These are phyloP conservation scores for Saturnispora gosingensis DNA, from an alignment of 805 yeast genomes.

Conservation along the genomic window DNA sequence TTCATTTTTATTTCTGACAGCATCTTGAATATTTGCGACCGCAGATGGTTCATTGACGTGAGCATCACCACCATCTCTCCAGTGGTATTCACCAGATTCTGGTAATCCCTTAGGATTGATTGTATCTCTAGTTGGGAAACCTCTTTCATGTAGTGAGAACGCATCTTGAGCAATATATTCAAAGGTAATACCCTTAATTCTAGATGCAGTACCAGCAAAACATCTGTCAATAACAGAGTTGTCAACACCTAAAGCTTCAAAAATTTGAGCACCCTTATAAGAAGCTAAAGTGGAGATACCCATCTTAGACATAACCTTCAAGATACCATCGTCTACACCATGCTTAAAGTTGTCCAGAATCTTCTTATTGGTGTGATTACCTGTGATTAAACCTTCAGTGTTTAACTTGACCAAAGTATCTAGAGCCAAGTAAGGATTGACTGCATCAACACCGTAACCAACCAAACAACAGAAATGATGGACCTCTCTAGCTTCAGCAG, in stretches of 20 bases:
- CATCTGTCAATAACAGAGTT: constrained; percentile 92
- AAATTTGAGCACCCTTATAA: constrained; percentile 98
- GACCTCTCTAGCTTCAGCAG: constrained; percentile 96
- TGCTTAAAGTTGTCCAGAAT: constrained; percentile 72
- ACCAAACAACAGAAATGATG: constrained; percentile 91
- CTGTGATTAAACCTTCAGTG: constrained; percentile 61
- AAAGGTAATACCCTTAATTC: constrained; percentile 92
- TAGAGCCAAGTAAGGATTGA: constrained; percentile 88
- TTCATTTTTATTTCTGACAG: constrained; percentile 95
- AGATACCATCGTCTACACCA: constrained; percentile 82
- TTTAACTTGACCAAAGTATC: constrained; percentile 83
- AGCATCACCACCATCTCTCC: constrained; percentile 98
- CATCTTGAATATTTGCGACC: constrained; percentile 91
- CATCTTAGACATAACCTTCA: constrained; percentile 98
- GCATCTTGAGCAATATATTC: constrained; percentile 97
- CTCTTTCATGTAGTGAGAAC: constrained; percentile 84
- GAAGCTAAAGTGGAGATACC: constrained; percentile 97
- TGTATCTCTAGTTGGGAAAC: constrained; percentile 71
- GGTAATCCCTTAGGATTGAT: constrained; percentile 69
- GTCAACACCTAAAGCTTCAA: constrained; percentile 94
- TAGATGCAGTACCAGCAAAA: constrained; percentile 94
- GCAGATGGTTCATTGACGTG: constrained; percentile 94
- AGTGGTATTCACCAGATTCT: constrained; percentile 95
- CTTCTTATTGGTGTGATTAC: constrained; percentile 44
- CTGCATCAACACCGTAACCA: constrained; percentile 96